Evolutionary conservation across 163 green algal genomes (phyloP), one percentile per base, ranked within the genome.

Genomic region (Coccomyxa subellipsoidea): DNA sequence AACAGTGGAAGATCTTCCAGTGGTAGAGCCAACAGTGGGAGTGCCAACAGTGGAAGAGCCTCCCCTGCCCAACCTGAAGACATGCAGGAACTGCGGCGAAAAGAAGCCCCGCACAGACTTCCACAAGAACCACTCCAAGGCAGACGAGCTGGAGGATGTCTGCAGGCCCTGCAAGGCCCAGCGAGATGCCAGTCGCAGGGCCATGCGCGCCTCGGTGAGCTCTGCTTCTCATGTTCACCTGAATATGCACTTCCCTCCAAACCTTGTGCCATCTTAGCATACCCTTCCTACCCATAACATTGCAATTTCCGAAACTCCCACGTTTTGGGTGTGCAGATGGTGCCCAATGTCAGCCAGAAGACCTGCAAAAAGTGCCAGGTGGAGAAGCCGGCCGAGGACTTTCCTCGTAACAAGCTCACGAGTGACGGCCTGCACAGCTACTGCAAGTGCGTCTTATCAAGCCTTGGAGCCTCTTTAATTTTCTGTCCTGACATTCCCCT

Each of bases 341-440:
- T 77, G 31, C 71, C 71, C 1, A 40, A 29, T 10, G 71, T 77
- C 31, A 40, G 21, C 4, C 21, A 38, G 27, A 77, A 77, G 21
- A 77, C 21, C 21, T 77, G 71, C 71, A 39, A 77, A 7, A 40
- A 53, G 66, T 73, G 66, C 8, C n/a, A 32, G 8, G 66, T 36
- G 36, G 21, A 36, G 21, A 83, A 83, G 27, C 27, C 38, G 38
- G 37, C 79, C 29, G 69, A 69, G 38, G 69, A 78, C 1, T 83
- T 83, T 29, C 79, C 66, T 27, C 37, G 69, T 27, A 83, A 83
- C 69, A 79, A 76, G 69, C 73, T 83, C 38, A 79, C 73, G 29
- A 78, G 38, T 23, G 79, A 83, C 54, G 79, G 79, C n/a, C 38
- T 83, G 79, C 79, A 83, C 79, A 83, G 79, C 79, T 83, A 83